Evolutionary conservation across 2,329 filamentous ascomycete species (phyloP).

Genomic region (Aspergillus sp.): DNA sequence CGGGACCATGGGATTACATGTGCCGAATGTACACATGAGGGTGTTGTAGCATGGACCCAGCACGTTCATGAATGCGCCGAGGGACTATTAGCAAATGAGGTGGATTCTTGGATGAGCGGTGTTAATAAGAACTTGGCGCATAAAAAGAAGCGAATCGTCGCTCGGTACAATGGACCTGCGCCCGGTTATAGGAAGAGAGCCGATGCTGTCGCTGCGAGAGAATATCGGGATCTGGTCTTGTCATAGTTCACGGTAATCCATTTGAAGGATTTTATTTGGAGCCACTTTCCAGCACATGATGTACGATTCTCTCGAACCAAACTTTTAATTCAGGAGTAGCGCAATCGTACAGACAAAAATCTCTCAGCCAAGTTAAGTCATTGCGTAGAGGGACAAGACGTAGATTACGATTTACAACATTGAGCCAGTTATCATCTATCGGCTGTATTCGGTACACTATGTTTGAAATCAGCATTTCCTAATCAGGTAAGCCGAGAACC

Average conservation of each 20-base stretch:
- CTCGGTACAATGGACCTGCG: conserved; percentile 49
- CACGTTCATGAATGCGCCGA: conserved; percentile 50
- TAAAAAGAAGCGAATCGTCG: conserved; percentile 49
- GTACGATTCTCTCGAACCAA: too few species aligned
- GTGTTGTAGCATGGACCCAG: conserved; percentile 45
- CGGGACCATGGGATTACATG: conserved; percentile 29
- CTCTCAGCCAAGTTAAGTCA: too few species aligned
- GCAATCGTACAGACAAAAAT: too few species aligned
- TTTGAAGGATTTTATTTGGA: too few species aligned
- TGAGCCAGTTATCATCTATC: too few species aligned
- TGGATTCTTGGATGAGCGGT: conserved; percentile 58
- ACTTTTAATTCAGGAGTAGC: too few species aligned
- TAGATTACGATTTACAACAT: too few species aligned
- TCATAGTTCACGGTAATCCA: background rate
- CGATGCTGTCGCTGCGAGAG: conserved; percentile 16
- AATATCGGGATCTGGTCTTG: conserved; percentile 12
- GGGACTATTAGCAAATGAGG: conserved; percentile 48
- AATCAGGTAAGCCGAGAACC: conserved; percentile 1
- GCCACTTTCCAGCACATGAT: too few species aligned
- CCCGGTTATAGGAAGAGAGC: conserved; percentile 40
- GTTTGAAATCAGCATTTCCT: background rate
- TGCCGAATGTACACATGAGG: conserved; percentile 43
- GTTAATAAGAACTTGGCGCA: conserved; percentile 52
- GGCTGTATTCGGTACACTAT: too few species aligned
- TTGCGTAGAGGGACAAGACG: too few species aligned